A percentile compares a stretch with the other conserved stretches of the same genome.
Evolutionary conservation across 2,329 filamentous ascomycete genomes (phyloP).

Genomic region (Ceratocystis papillata): DNA sequence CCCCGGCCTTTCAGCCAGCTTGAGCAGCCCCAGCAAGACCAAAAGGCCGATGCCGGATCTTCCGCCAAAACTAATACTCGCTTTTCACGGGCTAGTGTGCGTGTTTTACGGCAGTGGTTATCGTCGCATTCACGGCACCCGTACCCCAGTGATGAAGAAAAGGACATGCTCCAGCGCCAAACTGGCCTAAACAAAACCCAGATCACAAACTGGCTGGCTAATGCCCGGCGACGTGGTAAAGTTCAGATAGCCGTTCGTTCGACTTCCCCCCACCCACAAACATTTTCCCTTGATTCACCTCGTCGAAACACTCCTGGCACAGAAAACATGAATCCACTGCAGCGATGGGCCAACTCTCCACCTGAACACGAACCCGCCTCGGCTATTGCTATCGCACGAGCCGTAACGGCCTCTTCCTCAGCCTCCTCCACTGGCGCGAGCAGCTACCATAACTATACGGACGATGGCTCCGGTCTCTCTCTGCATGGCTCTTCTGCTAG

Average conservation of each 20-base stretch:
- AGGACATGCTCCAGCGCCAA: conserved; percentile 62
- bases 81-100: conserved; percentile 70
- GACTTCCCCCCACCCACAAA: conserved; percentile 51
- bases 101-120: conserved; percentile 75
- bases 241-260: conserved; percentile 52
- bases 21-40: neutral
- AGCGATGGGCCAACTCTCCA: conserved; percentile 50
- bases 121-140: conserved; percentile 69
- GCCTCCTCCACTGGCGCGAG: conserved; percentile 47
- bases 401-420: conserved; percentile 43
- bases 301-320: conserved; percentile 45
- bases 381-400: conserved; percentile 47
- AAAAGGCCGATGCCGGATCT: neutral
- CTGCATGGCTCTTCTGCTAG: conserved; percentile 48
- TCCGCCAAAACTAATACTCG: conserved; percentile 54
- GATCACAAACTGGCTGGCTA: conserved; percentile 86
- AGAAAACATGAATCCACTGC: conserved; percentile 46
- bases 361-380: conserved; percentile 51
- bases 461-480: conserved; percentile 50
- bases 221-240: conserved; percentile 74
- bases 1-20: neutral
- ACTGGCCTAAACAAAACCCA: conserved; percentile 75
- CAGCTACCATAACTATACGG: conserved; percentile 44
- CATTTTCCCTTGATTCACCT: conserved; percentile 63
- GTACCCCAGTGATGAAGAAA: conserved; percentile 80